These are phyloP conservation scores for Truncatella angustata DNA, from an alignment of 2,329 filamentous ascomycete genomes.

Conservation along the genomic window DNA sequence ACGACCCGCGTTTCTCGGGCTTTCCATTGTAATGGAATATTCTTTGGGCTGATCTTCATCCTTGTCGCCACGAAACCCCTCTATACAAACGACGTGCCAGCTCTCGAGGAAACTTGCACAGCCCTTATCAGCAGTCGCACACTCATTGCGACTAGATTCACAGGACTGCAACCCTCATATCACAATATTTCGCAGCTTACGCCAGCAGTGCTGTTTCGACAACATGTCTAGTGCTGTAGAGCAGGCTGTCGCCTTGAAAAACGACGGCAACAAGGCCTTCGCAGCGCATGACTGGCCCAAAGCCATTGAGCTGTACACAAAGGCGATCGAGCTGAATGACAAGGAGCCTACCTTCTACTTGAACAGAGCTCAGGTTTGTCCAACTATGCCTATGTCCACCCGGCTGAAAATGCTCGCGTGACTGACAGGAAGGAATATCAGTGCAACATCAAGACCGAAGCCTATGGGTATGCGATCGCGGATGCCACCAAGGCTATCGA, in stretches of 20 bases:
- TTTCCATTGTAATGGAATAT: conserved; percentile 3
- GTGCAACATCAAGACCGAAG: conserved; percentile 93
- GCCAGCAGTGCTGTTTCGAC: too few species aligned
- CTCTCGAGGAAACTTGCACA: not conserved
- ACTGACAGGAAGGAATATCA: conserved; percentile 46
- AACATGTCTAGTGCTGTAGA: conserved; percentile 48
- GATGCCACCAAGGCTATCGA: conserved; percentile 92
- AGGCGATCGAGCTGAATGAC: conserved; percentile 82
- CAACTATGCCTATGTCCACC: conserved; percentile 1
- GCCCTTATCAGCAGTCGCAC: too few species aligned
- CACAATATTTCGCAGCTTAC: not conserved
- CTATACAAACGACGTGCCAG: not conserved
- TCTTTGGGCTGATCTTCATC: not conserved
- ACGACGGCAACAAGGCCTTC: conserved; percentile 93
- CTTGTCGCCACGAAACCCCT: not conserved
- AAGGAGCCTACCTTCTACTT: conserved; percentile 87
- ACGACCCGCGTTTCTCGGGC: conserved; percentile 2
- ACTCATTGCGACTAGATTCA: too few species aligned
- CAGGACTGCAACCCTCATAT: not conserved
- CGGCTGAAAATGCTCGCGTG: conserved; percentile 37
- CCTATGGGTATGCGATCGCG: conserved; percentile 87
- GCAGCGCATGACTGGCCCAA: conserved; percentile 79
- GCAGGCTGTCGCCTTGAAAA: conserved; percentile 81
- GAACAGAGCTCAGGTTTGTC: conserved; percentile 85
- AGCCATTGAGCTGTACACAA: conserved; percentile 79